Base-by-base conservation (phyloP, 306 rosid species). In the Cicer bijugum region DNA sequence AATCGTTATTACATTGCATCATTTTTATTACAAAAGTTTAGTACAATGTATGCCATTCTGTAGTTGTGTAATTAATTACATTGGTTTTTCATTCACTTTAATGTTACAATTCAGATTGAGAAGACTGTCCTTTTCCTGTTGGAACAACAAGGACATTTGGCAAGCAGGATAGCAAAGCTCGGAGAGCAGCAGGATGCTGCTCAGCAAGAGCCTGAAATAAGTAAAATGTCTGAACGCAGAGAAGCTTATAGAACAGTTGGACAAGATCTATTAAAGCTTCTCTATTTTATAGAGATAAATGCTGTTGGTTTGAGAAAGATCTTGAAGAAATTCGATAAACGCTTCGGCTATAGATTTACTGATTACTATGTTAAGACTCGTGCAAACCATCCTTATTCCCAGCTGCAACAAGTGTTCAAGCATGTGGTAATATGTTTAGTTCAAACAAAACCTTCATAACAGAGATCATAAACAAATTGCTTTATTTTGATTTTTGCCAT, bases 311-410 rank as follows among this genome's bases (percentile, higher is more conserved):
- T 95, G 86, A 96, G 97, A 42, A 95, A 95, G 90, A 95, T 95
- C 80, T 82, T 95, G 86, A 95, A 95, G 87, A 95, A 95, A 84
- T 92, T 95, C 69, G 99, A 95, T 72, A 95, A 95, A 81, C 97
- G 97, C 65, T 90, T 95, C 71, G 90, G 99, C 81, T 90, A 89
- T 72, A 87, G 88, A 81, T 95, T 95, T 85, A 91, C 99, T 11
- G 91, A 95, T 71, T 88, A 91, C 82, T 95, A 91, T 67, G 97
- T 95, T 62, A 87, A 88, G 80, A 95, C 97, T 53, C 97, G 99
- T 44, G 93, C 99, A 50, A 95, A 95, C 82, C 99, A 95, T 85
- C 99, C 99, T 9, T 95, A 95, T 77, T 95, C 99, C 35, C 99
- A 91, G 85, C 88, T 95, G 78, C 99, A 95, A 80, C 97, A 95